These are phyloP conservation scores for Lachnellula occidentalis DNA, from an alignment of 2,329 filamentous ascomycete species.

Conservation along the genomic window DNA sequence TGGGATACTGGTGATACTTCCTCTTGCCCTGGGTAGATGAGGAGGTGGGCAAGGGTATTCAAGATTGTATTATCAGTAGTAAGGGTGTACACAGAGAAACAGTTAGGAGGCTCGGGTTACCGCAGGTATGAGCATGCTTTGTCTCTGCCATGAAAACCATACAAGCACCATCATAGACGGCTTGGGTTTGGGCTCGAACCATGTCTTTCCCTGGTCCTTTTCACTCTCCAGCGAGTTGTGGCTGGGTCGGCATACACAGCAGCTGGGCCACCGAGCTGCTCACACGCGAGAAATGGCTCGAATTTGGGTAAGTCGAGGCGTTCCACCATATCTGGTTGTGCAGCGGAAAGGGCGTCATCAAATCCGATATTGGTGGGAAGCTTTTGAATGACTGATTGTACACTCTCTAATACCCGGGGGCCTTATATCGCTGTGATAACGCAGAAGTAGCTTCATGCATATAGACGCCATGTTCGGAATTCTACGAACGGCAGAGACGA, in stretches of 20 bases:
- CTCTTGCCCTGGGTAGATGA: constrained; percentile 9
- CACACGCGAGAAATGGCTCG: constrained; percentile 10
- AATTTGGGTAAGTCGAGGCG: constrained; percentile 18
- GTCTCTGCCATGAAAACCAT: constrained; percentile 19
- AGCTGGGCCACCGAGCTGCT: constrained; percentile 11
- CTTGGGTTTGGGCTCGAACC: constrained; percentile 12
- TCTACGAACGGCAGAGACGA: constrained; percentile 2
- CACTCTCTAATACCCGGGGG: constrained; percentile 4
- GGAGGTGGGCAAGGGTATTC: constrained; percentile 16
- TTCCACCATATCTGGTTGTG: constrained; percentile 29
- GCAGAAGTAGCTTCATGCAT: constrained; percentile 6
- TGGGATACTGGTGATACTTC: constrained; percentile 16
- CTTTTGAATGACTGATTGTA: constrained; percentile 19
- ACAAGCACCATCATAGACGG: constrained; percentile 17
- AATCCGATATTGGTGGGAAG: constrained; percentile 25
- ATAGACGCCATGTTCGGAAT: constrained; percentile 7
- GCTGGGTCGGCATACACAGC: not conserved
- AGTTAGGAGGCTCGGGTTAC: constrained; percentile 10
- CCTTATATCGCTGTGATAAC: constrained; percentile 9
- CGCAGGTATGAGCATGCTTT: constrained; percentile 14
- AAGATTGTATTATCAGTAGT: constrained; percentile 16
- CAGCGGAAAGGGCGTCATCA: constrained; percentile 26
- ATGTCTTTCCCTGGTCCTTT: constrained; percentile 11
- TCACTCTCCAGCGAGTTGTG: constrained; percentile 18
- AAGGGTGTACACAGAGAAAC: constrained; percentile 15